Conservation (phyloP, 495 filamentous ascomycete genomes). For the Penicillium pulvis region DNA sequence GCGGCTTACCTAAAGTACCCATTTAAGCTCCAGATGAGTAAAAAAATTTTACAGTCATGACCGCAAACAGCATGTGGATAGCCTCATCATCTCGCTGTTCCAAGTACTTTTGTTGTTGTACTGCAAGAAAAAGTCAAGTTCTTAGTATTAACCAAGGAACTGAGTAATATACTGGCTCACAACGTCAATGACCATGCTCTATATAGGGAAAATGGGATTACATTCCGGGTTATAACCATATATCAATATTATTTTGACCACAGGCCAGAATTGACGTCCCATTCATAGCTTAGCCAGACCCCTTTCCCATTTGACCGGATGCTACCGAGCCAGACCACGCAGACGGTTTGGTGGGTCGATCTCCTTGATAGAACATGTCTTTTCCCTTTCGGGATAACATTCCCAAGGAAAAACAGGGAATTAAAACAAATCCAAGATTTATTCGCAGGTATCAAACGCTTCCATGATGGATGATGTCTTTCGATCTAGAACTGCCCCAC, state of each 20-base stretch:
- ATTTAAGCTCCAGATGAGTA: neutral
- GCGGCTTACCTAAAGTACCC: neutral
- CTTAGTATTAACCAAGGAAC: neutral
- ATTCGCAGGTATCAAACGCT: constrained; percentile 11
- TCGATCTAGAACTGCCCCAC: constrained; percentile 13
- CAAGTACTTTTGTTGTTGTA: constrained; percentile 11
- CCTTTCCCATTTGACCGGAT: constrained; percentile 7
- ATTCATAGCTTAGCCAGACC: constrained; percentile 12
- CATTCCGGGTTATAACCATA: neutral
- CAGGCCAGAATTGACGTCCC: constrained; percentile 23
- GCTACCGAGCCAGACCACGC: constrained; percentile 8
- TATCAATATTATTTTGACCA: constrained; percentile 1
- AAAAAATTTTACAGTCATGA: constrained; percentile 3
- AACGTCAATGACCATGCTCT: neutral
- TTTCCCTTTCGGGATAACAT: neutral
- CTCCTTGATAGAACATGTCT: constrained; percentile 1
- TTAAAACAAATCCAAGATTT: neutral
- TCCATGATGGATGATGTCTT: constrained; percentile 11
- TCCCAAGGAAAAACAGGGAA: constrained; percentile 7
- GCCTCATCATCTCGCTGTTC: constrained; percentile 4
- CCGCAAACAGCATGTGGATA: constrained; percentile 28
- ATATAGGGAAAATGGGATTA: neutral
- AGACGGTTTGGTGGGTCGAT: constrained; percentile 6
- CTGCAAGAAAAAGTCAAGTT: neutral
- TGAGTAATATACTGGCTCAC: neutral